Evolutionary conservation across 495 filamentous ascomycete genomes (phyloP), one percentile per base, ranked within the genome.

Genomic region (Trichoderma gamsii): DNA sequence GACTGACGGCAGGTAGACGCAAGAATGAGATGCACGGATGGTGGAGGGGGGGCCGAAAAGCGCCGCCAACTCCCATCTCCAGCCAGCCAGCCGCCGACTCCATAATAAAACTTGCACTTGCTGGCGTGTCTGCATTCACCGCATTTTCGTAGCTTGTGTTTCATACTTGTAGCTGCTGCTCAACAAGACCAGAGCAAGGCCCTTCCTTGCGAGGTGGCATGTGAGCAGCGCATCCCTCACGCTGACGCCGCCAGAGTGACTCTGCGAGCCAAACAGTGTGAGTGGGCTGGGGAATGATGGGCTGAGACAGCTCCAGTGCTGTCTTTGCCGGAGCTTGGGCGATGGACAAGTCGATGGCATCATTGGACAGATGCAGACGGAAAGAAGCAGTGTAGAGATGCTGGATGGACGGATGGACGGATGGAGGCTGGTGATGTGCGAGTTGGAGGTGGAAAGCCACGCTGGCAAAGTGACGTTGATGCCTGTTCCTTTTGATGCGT

Each of bases 221-320:
- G 56, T 61, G 56, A 61, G 56, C 56, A 61, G 16, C 56, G 11
- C 56, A 61, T 61, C 56, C 56, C 56, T 61, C 56, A 25, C 56
- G 56, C 56, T 61, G 56, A 61, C 56, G 56, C 56, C 29, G 13
- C 56, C 9, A 29, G 9, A 32, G 56, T 61, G 56, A 32, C 56
- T 61, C 56, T 18, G n/a, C 56, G 9, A 12, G 11, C n/a, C 23
- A 32, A 61, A 61, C 56, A 61, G 56, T 61, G 56, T 61, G 56
- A 15, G 56, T 61, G 56, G 56, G 56, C 56, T 61, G 27, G 25
- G 56, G 56, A 61, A 32, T 61, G 56, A 61, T 61, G 56, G 56
- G 56, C 56, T 61, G 51, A 59, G 51, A 59, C 51, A 23, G 25
- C 29, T 29, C 29, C 29, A 29, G 29, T 29, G 29, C 29, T 29